phyloP scores from a whole-genome alignment of 2,329 filamentous ascomycete species.

The Colletotrichum sp. region DNA sequence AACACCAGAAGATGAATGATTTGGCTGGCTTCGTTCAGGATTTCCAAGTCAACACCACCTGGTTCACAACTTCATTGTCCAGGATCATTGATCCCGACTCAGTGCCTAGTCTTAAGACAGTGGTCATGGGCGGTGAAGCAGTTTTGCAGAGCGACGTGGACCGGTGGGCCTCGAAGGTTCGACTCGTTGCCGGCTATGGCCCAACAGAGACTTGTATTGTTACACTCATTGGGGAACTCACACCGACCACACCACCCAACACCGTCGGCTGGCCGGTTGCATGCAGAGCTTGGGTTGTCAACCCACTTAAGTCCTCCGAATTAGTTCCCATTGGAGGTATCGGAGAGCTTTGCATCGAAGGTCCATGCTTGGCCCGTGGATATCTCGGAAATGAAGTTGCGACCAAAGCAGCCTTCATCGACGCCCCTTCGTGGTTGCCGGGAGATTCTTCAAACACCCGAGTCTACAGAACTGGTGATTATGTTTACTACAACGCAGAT shows the following conservation, averaged over 20 bases:
- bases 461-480: constrained; percentile 55
- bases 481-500: constrained; percentile 46
- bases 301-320: constrained; percentile 21
- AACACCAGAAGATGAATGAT: constrained; percentile 23
- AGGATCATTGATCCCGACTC: constrained; percentile 2
- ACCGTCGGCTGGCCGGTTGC: constrained; percentile 28
- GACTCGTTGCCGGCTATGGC: not conserved
- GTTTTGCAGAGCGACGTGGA: constrained; percentile 33
- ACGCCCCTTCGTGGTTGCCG: not conserved
- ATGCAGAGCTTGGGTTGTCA: constrained; percentile 27
- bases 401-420: not conserved
- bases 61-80: not conserved
- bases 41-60: constrained; percentile 2
- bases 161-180: constrained; percentile 35
- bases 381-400: not conserved
- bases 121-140: constrained; percentile 1
- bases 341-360: constrained; percentile 2
- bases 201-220: constrained; percentile 7
- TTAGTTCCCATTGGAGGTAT: constrained; percentile 28
- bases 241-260: not conserved
- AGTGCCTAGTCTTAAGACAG: not conserved
- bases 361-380: not conserved
- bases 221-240: constrained; percentile 35
- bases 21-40: constrained; percentile 19
- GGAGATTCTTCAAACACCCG: constrained; percentile 2